Base-by-base conservation (phyloP, 1,284 basidiomycete genomes). In the Ustilago nuda region DNA sequence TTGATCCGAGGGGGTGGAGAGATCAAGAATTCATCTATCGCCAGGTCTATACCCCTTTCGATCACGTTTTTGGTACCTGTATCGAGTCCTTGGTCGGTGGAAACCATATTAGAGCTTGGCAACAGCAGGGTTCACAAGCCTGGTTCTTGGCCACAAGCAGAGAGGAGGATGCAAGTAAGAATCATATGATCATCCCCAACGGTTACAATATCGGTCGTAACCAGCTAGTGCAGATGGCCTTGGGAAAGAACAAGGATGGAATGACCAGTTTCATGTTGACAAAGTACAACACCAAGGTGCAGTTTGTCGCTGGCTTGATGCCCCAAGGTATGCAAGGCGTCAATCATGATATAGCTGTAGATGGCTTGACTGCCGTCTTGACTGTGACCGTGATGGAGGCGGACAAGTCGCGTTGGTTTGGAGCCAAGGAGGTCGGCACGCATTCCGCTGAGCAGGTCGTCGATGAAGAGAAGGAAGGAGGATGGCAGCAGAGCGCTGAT, bases 61-160 rank as follows among this genome's bases (percentile, higher is more conserved):
- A 81, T 65, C 54, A 77, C 51, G 53, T 74, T 33, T 56, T 82
- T 27, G 75, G 76, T 8, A 80, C 80, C 2, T 84, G 84, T 60
- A 67, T 73, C 77, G 94, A 98, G 87, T 92, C 92, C 3, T 89
- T 97, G 54, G 82, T 92, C 68, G 95, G 95, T 7, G 95, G 95
- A 3, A 90, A 93, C 81, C 95, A 98, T 92, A 86, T 89, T 3
- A 94, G 96, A 86, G 88, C 92, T 66, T 82, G 80, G 80, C 80
- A 82, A 37, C 80, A 81, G 53, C 71, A 77, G 41, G 92, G 91
- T 0, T 87, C 88, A 7, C 94, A 75, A n/a, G 60, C 94, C 3
- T 89, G 92, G 68, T 98, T 98, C 85, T 88, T 97, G 87, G 94
- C 93, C n/a, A 81, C 77, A 2, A 82, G 79, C 13, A 60, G 58